These are phyloP conservation scores for Cicer bijugum DNA, from an alignment of 306 rosid species.

Conservation along the genomic window DNA sequence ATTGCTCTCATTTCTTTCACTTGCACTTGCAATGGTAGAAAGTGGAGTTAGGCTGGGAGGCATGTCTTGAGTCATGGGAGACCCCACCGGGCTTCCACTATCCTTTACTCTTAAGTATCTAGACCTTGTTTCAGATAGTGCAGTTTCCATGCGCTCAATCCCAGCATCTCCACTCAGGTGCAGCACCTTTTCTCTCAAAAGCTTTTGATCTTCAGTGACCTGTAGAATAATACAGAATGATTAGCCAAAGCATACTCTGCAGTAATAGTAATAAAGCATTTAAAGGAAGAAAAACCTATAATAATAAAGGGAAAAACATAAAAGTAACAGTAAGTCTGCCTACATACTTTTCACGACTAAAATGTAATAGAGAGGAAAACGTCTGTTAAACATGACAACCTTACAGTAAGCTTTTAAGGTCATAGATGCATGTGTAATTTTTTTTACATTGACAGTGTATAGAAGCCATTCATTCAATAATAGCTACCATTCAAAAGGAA, in stretches of 20 bases:
- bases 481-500: constrained; percentile 22
- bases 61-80: constrained; percentile 40
- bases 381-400: constrained; percentile 14
- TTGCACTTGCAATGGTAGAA: constrained; percentile 49
- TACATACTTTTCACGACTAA: not conserved
- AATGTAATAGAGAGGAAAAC: not conserved
- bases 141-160: constrained; percentile 79
- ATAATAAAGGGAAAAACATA: constrained; percentile 1
- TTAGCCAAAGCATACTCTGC: constrained; percentile 19
- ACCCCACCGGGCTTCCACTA: constrained; percentile 56
- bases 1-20: constrained; percentile 48
- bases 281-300: constrained; percentile 24
- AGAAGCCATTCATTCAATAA: not conserved
- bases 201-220: constrained; percentile 80
- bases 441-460: no score
- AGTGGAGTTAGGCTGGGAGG: constrained; percentile 53
- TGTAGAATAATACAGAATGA: constrained; percentile 43
- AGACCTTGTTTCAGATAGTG: constrained; percentile 83
- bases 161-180: constrained; percentile 92
- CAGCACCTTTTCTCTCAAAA: constrained; percentile 81
- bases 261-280: constrained; percentile 36
- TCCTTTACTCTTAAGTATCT: constrained; percentile 64
- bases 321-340: not conserved
- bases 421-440: constrained; percentile 1
- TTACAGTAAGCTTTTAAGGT: constrained; percentile 9